A percentile compares a stretch with the other conserved stretches of the same genome.
Evolutionary conservation across 352 stramenopile genomes (phyloP).

Genomic region (Phytophthora parvispora): DNA sequence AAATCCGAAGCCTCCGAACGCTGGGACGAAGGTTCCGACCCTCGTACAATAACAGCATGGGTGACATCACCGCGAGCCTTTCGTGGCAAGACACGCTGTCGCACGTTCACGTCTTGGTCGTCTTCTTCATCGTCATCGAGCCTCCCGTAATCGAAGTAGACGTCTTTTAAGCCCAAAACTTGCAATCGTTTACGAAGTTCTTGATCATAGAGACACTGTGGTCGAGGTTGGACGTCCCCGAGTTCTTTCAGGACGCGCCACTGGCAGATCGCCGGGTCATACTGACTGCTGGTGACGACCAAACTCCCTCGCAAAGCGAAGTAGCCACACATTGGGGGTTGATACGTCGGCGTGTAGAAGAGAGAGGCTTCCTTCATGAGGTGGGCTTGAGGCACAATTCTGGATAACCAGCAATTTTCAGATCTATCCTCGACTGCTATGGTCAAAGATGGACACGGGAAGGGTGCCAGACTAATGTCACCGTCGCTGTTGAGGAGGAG

Average conservation of each 20-base stretch:
- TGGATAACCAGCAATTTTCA: slow-evolving; percentile 25
- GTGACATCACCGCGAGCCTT: slow-evolving; percentile 6
- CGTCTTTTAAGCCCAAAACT: slow-evolving; percentile 42
- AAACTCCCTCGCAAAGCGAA: slow-evolving; percentile 79
- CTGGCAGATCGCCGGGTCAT: slow-evolving; percentile 69
- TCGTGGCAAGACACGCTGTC: slow-evolving; percentile 7
- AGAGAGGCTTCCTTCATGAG: slow-evolving; percentile 11
- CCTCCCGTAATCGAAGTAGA: slow-evolving; percentile 46
- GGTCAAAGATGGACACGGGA: slow-evolving; percentile 28
- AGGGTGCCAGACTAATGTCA: slow-evolving; percentile 25
- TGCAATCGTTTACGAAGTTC: slow-evolving; percentile 28
- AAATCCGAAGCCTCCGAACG: slow-evolving; percentile 66
- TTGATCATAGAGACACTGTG: slow-evolving; percentile 30
- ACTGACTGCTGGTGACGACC: slow-evolving; percentile 55
- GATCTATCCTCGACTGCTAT: slow-evolving; percentile 6
- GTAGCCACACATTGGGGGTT: slow-evolving; percentile 17
- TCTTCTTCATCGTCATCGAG: slow-evolving; percentile 23
- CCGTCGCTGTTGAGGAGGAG: slow-evolving; percentile 26
- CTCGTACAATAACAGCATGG: slow-evolving; percentile 10
- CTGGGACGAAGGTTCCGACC: slow-evolving; percentile 4
- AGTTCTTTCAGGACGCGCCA: slow-evolving; percentile 71
- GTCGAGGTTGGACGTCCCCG: slow-evolving; percentile 51
- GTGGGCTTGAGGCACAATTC: slow-evolving; percentile 33
- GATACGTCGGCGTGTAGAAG: background rate
- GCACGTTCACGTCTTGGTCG: background rate